phyloP scores from a whole-genome alignment of 1,284 basidiomycete species.

The Farysia itapuensis region DNA sequence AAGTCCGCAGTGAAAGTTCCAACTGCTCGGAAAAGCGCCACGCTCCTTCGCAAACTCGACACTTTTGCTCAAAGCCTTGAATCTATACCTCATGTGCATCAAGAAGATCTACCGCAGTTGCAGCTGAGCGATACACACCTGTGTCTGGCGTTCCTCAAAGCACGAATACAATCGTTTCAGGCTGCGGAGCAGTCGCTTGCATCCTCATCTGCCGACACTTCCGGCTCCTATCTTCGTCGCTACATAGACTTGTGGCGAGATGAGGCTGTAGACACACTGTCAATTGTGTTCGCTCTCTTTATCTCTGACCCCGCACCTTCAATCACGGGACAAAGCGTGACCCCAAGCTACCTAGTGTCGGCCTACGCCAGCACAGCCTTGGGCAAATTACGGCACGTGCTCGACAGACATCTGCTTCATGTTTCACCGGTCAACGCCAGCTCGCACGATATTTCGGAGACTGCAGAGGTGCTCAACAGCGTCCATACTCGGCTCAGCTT shows the following conservation, averaged over 20 bases:
- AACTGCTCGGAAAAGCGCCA: constrained; percentile 80
- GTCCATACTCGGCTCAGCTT: constrained; percentile 35
- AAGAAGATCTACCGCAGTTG: constrained; percentile 4
- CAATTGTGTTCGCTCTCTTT: constrained; percentile 86
- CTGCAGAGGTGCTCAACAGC: constrained; percentile 14
- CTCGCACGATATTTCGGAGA: neutral
- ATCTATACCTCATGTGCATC: constrained; percentile 1
- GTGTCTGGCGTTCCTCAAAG: constrained; percentile 70
- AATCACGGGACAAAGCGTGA: constrained; percentile 2
- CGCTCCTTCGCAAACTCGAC: constrained; percentile 78
- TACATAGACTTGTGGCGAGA: constrained; percentile 91
- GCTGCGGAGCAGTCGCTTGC: constrained; percentile 60
- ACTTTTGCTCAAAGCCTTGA: constrained; percentile 28
- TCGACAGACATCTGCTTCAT: constrained; percentile 8
- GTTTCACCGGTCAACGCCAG: neutral
- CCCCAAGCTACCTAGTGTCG: constrained; percentile 22
- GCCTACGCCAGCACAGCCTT: constrained; percentile 19
- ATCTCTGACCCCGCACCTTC: constrained; percentile 66
- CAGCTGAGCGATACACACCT: constrained; percentile 68
- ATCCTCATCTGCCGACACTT: constrained; percentile 10
- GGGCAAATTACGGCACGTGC: constrained; percentile 5
- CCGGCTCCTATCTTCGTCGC: constrained; percentile 59
- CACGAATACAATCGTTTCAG: constrained; percentile 66
- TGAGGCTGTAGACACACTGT: constrained; percentile 84
- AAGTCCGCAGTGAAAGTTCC: constrained; percentile 81